phyloP scores from a whole-genome alignment of 2,329 filamentous ascomycete species.

The Colletotrichum lupini region DNA sequence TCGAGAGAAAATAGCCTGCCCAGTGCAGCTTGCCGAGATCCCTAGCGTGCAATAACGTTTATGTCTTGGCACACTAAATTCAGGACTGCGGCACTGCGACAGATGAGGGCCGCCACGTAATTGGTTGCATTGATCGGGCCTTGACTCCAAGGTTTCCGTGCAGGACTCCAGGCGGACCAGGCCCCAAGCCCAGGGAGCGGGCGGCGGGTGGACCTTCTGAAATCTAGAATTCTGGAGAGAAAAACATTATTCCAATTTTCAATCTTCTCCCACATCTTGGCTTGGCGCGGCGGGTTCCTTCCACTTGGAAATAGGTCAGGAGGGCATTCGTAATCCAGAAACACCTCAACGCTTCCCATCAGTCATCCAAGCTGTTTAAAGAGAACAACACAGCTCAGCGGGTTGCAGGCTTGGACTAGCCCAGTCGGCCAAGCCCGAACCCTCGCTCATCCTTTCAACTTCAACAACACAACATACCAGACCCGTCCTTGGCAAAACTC shows the following conservation, averaged over 20 bases:
- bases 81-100: background rate
- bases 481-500: background rate
- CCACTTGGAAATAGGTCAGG: background rate
- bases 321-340: background rate
- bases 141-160: background rate
- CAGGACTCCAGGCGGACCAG: background rate
- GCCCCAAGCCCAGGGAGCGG: no score
- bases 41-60: background rate
- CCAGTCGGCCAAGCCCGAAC: background rate
- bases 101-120: background rate
- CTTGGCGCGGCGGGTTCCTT: background rate
- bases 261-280: background rate
- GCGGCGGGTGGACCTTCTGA: background rate
- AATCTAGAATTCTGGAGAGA: background rate
- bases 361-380: background rate
- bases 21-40: background rate
- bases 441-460: background rate
- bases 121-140: background rate
- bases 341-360: background rate
- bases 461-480: background rate
- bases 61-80: conserved; percentile 14
- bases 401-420: background rate
- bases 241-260: background rate
- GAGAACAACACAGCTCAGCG: background rate
- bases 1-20: background rate